Conservation (phyloP, 2,329 filamentous ascomycete genomes). For the Lecanicillium sp. region DNA sequence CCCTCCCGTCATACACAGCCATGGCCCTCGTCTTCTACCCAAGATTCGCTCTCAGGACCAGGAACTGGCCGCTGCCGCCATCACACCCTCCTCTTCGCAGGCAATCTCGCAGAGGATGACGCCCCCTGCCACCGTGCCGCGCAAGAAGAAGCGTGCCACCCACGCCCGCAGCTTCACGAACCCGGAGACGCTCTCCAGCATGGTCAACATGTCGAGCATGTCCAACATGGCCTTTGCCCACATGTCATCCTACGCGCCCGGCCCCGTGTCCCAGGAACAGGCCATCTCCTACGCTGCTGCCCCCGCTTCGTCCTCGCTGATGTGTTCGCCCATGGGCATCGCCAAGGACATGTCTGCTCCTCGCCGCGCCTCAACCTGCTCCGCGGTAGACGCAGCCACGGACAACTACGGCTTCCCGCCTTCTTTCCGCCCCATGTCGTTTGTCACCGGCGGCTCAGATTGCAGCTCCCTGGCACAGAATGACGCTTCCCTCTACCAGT, state of each 20-base stretch:
- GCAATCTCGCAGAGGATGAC: conserved; percentile 1
- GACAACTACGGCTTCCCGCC: conserved; percentile 75
- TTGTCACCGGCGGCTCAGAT: conserved; percentile 16
- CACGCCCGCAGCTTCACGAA: conserved; percentile 55
- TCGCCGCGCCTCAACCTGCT: conserved; percentile 59
- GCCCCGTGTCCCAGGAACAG: conserved; percentile 13
- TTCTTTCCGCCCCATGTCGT: conserved; percentile 63
- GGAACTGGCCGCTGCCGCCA: conserved; percentile 52
- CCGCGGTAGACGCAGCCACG: conserved; percentile 57
- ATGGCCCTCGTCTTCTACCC: conserved; percentile 73
- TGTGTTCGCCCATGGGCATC: conserved; percentile 59
- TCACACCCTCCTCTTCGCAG: conserved; percentile 29
- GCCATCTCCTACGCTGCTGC: conserved; percentile 13
- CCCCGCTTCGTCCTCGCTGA: conserved; percentile 32
- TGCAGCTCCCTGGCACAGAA: conserved; percentile 12
- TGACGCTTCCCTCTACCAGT: conserved; percentile 37
- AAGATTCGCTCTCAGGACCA: conserved; percentile 85
- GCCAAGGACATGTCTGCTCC: conserved; percentile 28
- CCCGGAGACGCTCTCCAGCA: conserved; percentile 44
- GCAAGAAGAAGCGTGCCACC: conserved; percentile 25
- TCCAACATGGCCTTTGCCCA: conserved; percentile 23
- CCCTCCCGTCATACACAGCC: conserved; percentile 62
- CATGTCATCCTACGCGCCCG: conserved; percentile 28
- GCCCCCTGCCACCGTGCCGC: conserved; percentile 3
- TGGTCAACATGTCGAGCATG: conserved; percentile 14